These are phyloP conservation scores for Stephania japonica DNA, from an alignment of 164 flowering plant species.

Conservation along the genomic window DNA sequence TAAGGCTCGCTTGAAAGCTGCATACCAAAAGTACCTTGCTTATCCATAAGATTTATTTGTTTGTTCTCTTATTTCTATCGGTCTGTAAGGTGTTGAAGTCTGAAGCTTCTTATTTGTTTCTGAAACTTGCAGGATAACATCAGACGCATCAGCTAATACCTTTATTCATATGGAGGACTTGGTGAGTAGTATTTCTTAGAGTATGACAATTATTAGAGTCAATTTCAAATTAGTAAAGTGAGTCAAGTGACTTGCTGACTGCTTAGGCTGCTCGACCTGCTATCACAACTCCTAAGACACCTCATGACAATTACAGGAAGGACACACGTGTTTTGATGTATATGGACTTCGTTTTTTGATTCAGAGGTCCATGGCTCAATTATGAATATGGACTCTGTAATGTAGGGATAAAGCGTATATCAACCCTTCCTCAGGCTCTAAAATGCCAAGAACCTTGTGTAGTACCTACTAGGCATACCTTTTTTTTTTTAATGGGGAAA, in stretches of 20 bases:
- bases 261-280: too few species aligned
- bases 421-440: too few species aligned
- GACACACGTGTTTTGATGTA: background rate
- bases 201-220: background rate
- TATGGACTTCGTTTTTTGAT: background rate
- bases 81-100: too few species aligned
- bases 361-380: too few species aligned
- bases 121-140: conserved; percentile 43
- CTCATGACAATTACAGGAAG: background rate
- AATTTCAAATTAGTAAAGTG: background rate
- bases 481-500: too few species aligned
- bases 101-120: conserved; percentile 2
- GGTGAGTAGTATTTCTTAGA: conserved; percentile 29
- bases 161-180: conserved; percentile 83
- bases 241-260: too few species aligned
- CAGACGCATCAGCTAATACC: conserved; percentile 37
- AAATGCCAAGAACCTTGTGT: too few species aligned
- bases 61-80: background rate
- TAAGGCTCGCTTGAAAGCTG: conserved; percentile 44
- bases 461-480: too few species aligned
- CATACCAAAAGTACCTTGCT: conserved; percentile 47
- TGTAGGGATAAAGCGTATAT: too few species aligned
- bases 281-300: background rate
- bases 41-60: background rate
- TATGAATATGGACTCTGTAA: too few species aligned